Conservation (phyloP, 805 yeast species). For the Metschnikowia colocasiae region DNA sequence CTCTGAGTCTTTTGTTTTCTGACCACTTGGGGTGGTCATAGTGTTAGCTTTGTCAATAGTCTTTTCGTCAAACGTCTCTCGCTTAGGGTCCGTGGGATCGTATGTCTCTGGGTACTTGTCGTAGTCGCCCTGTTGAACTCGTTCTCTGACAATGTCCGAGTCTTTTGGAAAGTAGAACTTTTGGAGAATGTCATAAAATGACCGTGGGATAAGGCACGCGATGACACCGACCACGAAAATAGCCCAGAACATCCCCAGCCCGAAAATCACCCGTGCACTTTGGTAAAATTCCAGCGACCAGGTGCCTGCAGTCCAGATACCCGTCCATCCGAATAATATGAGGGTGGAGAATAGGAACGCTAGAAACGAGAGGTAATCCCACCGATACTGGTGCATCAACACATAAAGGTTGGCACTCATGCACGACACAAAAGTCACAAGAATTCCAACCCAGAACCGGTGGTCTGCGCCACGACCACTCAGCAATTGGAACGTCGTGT, state of each 20-base stretch:
- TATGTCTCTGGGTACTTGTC: slow-evolving; percentile 61
- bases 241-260: slow-evolving; percentile 63
- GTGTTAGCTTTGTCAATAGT: not conserved
- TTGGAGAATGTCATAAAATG: slow-evolving; percentile 53
- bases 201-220: slow-evolving; percentile 65
- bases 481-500: slow-evolving; percentile 35
- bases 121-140: slow-evolving; percentile 63
- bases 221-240: slow-evolving; percentile 61
- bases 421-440: slow-evolving; percentile 64
- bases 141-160: slow-evolving; percentile 70
- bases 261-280: slow-evolving; percentile 55
- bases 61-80: slow-evolving; percentile 30
- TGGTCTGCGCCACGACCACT: slow-evolving; percentile 65
- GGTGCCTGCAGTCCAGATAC: slow-evolving; percentile 63
- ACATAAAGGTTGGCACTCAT: slow-evolving; percentile 65
- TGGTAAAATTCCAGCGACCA: slow-evolving; percentile 58
- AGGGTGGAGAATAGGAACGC: slow-evolving; percentile 57
- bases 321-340: slow-evolving; percentile 71
- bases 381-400: slow-evolving; percentile 63
- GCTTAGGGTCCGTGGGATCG: slow-evolving; percentile 78
- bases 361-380: slow-evolving; percentile 73
- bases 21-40: not conserved
- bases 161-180: slow-evolving; percentile 60
- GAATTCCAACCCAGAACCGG: slow-evolving; percentile 67
- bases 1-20: not conserved